These are phyloP conservation scores for Aegilops tauschii DNA, from an alignment of 176 grass and related monocot genomes.

Conservation along the genomic window DNA sequence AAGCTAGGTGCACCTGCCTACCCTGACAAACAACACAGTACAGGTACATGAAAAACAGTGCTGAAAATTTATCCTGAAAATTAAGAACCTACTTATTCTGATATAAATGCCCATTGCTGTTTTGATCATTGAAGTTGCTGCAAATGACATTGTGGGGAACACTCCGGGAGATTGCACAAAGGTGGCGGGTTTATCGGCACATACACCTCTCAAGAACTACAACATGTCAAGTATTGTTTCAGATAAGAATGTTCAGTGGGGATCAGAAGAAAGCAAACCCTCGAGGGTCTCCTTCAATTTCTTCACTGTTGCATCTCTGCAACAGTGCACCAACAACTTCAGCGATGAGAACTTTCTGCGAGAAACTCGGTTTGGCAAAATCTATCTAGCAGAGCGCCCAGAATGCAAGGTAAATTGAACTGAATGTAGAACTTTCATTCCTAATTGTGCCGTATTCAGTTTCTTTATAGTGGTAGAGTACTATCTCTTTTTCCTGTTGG, in stretches of 20 bases:
- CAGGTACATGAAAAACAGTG: background rate
- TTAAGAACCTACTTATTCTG: background rate
- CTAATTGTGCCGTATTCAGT: background rate
- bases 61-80: background rate
- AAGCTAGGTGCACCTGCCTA: background rate
- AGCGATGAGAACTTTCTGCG: slow-evolving; percentile 28
- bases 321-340: slow-evolving; percentile 58
- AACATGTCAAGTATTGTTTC: background rate
- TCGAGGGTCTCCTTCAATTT: background rate
- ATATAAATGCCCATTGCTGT: background rate
- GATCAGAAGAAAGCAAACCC: background rate
- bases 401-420: slow-evolving; percentile 41
- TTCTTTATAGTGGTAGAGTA: background rate
- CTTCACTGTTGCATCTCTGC: slow-evolving; percentile 47
- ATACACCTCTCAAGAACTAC: slow-evolving; percentile 21
- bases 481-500: background rate
- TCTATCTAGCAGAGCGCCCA: slow-evolving; percentile 41
- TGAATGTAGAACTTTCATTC: background rate
- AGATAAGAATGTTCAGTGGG: background rate
- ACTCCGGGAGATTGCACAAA: background rate
- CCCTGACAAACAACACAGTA: background rate
- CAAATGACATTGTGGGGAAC: background rate
- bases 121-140: background rate
- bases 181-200: background rate
- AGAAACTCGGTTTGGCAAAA: slow-evolving; percentile 33